Conservation (phyloP, 73 alveolate species). For the Paraurostyla sp. region DNA sequence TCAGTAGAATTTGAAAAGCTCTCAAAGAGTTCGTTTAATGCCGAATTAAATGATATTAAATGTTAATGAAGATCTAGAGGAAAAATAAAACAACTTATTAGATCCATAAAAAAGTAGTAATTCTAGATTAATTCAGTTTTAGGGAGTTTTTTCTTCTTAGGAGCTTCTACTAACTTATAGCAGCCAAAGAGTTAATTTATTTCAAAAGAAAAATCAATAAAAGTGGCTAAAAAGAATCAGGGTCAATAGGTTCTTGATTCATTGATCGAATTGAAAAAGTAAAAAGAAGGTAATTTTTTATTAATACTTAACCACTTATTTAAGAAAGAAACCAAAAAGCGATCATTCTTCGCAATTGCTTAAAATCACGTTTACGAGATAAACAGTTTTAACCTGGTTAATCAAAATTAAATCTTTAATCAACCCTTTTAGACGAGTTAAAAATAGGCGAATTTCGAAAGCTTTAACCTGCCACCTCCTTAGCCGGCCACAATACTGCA, state of each 20-base stretch:
- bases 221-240: not conserved
- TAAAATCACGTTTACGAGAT: not conserved
- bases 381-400: no score
- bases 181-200: not conserved
- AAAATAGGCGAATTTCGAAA: not conserved
- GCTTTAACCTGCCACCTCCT: not conserved
- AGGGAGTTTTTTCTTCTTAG: constrained; percentile 7
- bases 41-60: no score
- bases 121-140: not conserved
- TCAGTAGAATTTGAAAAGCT: no score
- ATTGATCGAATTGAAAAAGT: not conserved
- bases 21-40: not conserved
- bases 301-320: not conserved
- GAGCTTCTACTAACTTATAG: not conserved
- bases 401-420: not conserved
- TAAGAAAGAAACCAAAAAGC: constrained; percentile 35
- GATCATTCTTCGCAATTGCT: constrained; percentile 4
- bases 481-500: not conserved
- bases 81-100: not conserved
- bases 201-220: no score
- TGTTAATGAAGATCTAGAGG: not conserved
- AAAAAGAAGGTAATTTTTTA: constrained; percentile 11
- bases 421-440: not conserved
- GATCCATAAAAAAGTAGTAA: not conserved
- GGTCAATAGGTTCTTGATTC: not conserved